Evolutionary conservation across 2,329 filamentous ascomycete genomes (phyloP).

Genomic region (Phaeoacremonium minimum): DNA sequence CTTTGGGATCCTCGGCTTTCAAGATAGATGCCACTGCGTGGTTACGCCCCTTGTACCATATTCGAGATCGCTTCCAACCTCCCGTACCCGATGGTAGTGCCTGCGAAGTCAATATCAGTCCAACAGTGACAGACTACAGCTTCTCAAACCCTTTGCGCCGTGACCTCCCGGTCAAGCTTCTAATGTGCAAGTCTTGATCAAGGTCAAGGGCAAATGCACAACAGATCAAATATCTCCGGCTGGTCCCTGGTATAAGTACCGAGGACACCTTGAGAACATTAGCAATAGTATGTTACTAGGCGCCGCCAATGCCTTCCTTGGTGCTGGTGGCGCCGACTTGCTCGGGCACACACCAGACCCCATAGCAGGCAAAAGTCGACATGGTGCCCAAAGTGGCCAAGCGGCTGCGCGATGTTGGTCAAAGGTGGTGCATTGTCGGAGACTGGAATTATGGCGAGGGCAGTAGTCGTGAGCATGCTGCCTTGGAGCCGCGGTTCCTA

Average conservation of each 20-base stretch:
- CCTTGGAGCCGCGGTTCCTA: constrained; percentile 78
- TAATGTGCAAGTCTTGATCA: constrained; percentile 22
- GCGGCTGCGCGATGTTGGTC: constrained; percentile 12
- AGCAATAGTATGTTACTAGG: constrained; percentile 28
- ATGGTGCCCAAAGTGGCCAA: constrained; percentile 21
- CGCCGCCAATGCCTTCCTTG: constrained; percentile 25
- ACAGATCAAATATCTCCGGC: constrained; percentile 33
- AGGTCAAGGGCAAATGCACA: constrained; percentile 30
- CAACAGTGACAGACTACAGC: constrained; percentile 22
- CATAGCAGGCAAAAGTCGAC: constrained; percentile 8
- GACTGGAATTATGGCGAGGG: constrained; percentile 68
- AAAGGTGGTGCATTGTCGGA: constrained; percentile 25
- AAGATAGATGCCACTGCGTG: no score
- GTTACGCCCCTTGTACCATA: no score
- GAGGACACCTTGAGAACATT: constrained; percentile 32
- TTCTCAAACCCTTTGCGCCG: constrained; percentile 17
- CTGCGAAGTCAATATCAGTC: constrained; percentile 19
- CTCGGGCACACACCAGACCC: constrained; percentile 21
- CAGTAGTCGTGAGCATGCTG: constrained; percentile 80
- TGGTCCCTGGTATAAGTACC: constrained; percentile 31
- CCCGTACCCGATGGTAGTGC: no score
- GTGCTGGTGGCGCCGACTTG: constrained; percentile 14
- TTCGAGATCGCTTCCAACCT: no score
- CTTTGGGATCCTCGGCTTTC: no score
- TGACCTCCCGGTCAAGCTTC: constrained; percentile 19